Evolutionary conservation across 257 asterid genomes (phyloP).

Genomic region (Solanum dulcamara): DNA sequence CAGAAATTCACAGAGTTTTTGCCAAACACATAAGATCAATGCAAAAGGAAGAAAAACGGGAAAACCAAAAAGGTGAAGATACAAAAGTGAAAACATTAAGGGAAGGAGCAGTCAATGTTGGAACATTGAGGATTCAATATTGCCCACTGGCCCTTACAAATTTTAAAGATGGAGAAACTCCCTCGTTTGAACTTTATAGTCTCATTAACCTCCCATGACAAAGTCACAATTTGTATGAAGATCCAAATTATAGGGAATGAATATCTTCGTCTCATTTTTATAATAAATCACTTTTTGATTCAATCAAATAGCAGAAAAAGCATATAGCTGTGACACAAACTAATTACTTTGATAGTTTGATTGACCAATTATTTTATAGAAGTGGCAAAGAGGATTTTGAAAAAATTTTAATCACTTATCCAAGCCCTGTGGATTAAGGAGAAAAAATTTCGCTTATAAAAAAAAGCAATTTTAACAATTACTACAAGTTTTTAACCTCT

Average conservation of each 20-base stretch:
- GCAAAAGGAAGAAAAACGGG: background rate
- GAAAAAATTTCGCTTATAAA: background rate
- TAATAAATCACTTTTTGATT: background rate
- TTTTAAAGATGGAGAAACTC: background rate
- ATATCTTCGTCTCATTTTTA: background rate
- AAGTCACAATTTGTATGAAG: background rate
- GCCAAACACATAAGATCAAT: background rate
- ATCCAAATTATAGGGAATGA: background rate
- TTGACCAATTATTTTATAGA: background rate
- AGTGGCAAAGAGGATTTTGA: background rate
- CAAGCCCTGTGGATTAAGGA: background rate
- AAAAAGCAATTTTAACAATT: background rate
- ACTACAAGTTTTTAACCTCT: background rate
- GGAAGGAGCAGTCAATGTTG: background rate
- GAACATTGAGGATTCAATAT: background rate
- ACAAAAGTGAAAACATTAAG: background rate
- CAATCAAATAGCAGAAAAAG: background rate
- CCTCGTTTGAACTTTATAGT: background rate
- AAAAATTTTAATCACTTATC: background rate
- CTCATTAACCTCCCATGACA: background rate
- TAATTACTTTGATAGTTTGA: background rate
- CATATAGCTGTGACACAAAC: background rate
- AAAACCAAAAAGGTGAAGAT: background rate
- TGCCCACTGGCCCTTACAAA: background rate
- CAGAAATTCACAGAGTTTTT: background rate